phyloP scores from a whole-genome alignment of 148 eudicot species.

The Diospyros kaki region DNA sequence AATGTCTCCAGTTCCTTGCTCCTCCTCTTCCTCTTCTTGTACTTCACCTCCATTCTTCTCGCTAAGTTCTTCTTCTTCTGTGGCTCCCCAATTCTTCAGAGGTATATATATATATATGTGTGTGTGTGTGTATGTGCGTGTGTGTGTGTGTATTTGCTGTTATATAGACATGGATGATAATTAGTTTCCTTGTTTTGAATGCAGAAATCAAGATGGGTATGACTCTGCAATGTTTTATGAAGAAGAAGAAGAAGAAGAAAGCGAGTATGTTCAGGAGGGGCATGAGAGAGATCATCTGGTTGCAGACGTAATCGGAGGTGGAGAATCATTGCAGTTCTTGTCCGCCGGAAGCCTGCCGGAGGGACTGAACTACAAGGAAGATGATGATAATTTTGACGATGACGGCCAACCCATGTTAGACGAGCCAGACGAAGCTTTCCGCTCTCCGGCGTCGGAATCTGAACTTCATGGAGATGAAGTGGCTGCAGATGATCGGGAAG shows the following conservation, averaged over 20 bases:
- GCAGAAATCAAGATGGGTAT: slow-evolving; percentile 44
- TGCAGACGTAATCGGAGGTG: slow-evolving; percentile 38
- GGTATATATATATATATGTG: slow-evolving; percentile 21
- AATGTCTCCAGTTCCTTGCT: slow-evolving; percentile 44
- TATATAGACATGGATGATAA: neutral
- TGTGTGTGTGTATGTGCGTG: neutral
- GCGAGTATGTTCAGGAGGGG: slow-evolving; percentile 16
- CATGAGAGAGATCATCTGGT: slow-evolving; percentile 37
- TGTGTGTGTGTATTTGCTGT: neutral
- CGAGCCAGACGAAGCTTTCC: slow-evolving; percentile 15
- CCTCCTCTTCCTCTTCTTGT: slow-evolving; percentile 73
- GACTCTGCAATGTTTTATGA: slow-evolving; percentile 40
- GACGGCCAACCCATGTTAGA: neutral
- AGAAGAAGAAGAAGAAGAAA: slow-evolving; percentile 35
- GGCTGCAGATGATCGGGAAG: slow-evolving; percentile 19
- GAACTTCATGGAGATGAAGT: slow-evolving; percentile 25
- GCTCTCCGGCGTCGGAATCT: slow-evolving; percentile 26
- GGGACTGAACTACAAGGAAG: slow-evolving; percentile 9
- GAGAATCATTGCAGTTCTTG: slow-evolving; percentile 28
- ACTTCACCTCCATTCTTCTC: slow-evolving; percentile 51
- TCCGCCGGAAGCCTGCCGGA: slow-evolving; percentile 9
- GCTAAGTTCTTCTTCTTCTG: slow-evolving; percentile 51
- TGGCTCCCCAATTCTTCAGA: slow-evolving; percentile 35
- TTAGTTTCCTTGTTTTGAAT: neutral
- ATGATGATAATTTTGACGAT: neutral